Base-by-base conservation (phyloP, 768 basidiomycete genomes). In the Xerocomellus dryophilus region DNA sequence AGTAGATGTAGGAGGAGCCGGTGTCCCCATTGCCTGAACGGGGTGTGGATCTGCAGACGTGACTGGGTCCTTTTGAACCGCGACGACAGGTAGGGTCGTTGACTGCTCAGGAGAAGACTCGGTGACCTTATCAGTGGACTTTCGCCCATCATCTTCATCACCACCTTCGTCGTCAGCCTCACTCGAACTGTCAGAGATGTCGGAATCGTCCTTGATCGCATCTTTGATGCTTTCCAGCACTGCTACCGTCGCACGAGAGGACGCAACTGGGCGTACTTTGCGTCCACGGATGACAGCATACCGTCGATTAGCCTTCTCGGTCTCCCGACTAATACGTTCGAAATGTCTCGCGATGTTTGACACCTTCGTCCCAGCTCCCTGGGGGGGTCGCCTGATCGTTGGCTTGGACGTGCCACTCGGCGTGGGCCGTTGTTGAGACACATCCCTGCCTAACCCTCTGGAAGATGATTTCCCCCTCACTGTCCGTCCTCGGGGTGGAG, bases 301-400 rank as follows among this genome's bases (percentile, higher is more conserved):
- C 21, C 88, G 82, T 51, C 85, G 81, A 63, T 83, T 93, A 3
- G 84, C 80, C 35, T 83, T 82, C 63, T 92, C 89, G 7, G 73
- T 81, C 36, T 93, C 91, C 42, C 82, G 81, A 51, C 78, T 82
- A 31, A 97, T 80, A 15, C 90, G 83, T 69, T 97, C 94, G 68
- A 91, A 98, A 58, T 97, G 92, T 60, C 88, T 85, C 10, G 94
- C 83, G 14, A 97, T 92, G 50, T 86, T 91, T 1, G 88, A 85
- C 8, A 98, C 95, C 66, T 90, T 92, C 50, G 72, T 79, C 15
- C 83, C 84, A 7, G 78, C 64, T 35, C 74, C 73, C 34, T 74
- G 66, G 4, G 77, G 65, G 7, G 80, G 74, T 21, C 83, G 76
- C 47, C 86, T 81, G 63, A 86, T 76, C 2, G 81, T 75, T 21